Evolutionary conservation across 2,329 filamentous ascomycete species (phyloP), one percentile per base, ranked within the genome.

Genomic region (Metarhizium robertsii): DNA sequence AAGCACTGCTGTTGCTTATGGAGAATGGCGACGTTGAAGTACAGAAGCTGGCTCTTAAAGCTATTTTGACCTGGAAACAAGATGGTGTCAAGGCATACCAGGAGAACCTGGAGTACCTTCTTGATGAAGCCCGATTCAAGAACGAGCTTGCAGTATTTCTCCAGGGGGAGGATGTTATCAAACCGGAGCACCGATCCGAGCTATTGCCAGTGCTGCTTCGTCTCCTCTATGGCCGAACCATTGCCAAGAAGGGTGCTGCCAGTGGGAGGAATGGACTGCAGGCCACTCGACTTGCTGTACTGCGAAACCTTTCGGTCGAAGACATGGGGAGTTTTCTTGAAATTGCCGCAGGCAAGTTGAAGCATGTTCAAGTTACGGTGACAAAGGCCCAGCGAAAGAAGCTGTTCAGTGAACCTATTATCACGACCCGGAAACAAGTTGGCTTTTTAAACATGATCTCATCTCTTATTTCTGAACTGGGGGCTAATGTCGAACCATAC

Each of bases 61-160:
- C 87, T 8, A 81, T 99, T 7, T 77, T 96, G 53, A 83, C 90
- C 0, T 99, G 94, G 92, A 97, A 96, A 68, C 82, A 88, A 56
- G 79, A 86, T 2, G 84, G 80, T 8, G 77, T 99, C 52, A 80
- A 79, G 57, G 79, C 85, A 0, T 96, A 97, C 65, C 84, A 91
- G 63, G 91, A 96, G 62, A 90, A 92, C 62, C 72, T 99, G 29
- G 80, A 90, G 59, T 92, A 90, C 62, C 77, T 99, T 2, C 80
- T 97, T 8, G 94, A 99, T 61, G 94, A 97, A 59, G 85, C 88
- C 29, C 83, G 89, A 51, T 96, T 97, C 72, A 90, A 91, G 65
- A 94, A 97, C 65, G 92, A 97, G 67, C 79, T 99, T n/a, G 87
- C 90, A 0, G 84, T 94, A 4, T 87, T 99, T 60, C 80, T 99